A percentile compares a stretch with the other conserved stretches of the same genome.
Conservation (phyloP, 306 rosid species). For the Cicer arietinum region DNA sequence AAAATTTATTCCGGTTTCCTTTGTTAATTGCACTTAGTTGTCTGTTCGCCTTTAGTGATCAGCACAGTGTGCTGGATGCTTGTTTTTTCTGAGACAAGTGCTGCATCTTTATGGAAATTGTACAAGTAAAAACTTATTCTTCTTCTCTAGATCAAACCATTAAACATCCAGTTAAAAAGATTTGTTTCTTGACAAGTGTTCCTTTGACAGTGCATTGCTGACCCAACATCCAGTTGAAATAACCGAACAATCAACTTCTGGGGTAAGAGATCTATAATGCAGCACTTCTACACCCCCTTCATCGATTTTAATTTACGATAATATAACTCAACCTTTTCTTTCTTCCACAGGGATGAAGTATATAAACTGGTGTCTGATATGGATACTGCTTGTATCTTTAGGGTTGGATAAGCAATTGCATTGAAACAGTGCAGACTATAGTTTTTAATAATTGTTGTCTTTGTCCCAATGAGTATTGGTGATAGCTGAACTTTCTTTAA, state of each 20-base stretch:
- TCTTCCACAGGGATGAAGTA: slow-evolving; percentile 64
- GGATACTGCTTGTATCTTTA: slow-evolving; percentile 59
- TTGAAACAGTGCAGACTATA: slow-evolving; percentile 53
- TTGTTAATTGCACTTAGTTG: slow-evolving; percentile 94
- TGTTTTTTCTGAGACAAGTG: slow-evolving; percentile 69
- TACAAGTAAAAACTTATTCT: slow-evolving; percentile 59
- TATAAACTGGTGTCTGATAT: slow-evolving; percentile 46
- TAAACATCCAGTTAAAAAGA: neutral
- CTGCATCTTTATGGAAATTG: slow-evolving; percentile 79
- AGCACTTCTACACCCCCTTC: neutral
- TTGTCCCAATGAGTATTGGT: slow-evolving; percentile 58
- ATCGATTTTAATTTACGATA: slow-evolving; percentile 1
- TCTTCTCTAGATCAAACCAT: slow-evolving; percentile 10
- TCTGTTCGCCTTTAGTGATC: slow-evolving; percentile 67
- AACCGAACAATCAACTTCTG: slow-evolving; percentile 58
- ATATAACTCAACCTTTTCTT: slow-evolving; percentile 34
- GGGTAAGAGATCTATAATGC: slow-evolving; percentile 52
- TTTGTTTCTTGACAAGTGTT: slow-evolving; percentile 39
- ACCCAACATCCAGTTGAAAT: slow-evolving; percentile 61
- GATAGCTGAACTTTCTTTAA: slow-evolving; percentile 52
- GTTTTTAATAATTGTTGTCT: slow-evolving; percentile 43
- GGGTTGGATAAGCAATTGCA: slow-evolving; percentile 48
- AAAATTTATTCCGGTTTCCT: slow-evolving; percentile 87
- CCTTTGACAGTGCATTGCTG: slow-evolving; percentile 68
- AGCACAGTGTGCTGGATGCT: slow-evolving; percentile 77